Percentiles rank a stretch among this genome's conserved stretches.
Evolutionary conservation across 2,329 filamentous ascomycete genomes (phyloP).

Genomic region (Akanthomyces lecanii): DNA sequence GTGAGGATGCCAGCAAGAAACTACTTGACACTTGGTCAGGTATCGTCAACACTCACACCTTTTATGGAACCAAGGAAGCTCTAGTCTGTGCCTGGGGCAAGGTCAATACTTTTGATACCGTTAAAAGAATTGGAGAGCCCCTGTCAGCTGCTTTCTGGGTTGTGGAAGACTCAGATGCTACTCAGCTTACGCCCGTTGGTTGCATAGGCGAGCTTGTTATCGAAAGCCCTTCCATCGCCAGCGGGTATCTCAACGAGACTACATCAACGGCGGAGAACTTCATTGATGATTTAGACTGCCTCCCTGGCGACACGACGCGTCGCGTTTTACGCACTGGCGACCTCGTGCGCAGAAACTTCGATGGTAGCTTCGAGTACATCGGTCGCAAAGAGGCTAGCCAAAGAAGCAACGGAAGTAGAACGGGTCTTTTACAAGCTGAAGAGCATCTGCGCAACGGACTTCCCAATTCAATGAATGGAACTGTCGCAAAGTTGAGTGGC

Average conservation of each 20-base stretch:
- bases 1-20: constrained; percentile 20
- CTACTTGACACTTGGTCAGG: constrained; percentile 15
- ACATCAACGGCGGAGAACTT: constrained; percentile 4
- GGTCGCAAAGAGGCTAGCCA: background rate
- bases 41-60: background rate
- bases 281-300: constrained; percentile 6
- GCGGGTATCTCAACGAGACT: constrained; percentile 27
- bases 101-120: background rate
- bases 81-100: background rate
- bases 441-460: background rate
- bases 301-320: background rate
- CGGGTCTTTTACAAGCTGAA: background rate
- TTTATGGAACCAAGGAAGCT: background rate
- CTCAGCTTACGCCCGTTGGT: constrained; percentile 32
- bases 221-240: constrained; percentile 48
- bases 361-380: background rate
- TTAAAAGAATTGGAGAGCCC: background rate
- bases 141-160: background rate
- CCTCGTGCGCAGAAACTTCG: background rate
- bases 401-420: too few species aligned
- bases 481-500: background rate
- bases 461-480: background rate
- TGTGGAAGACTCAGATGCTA: background rate
- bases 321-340: background rate
- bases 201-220: constrained; percentile 40